Percentiles rank a stretch among this genome's conserved stretches.
phyloP scores from a whole-genome alignment of 2,329 filamentous ascomycete genomes.

The Hypoxylon sp. region DNA sequence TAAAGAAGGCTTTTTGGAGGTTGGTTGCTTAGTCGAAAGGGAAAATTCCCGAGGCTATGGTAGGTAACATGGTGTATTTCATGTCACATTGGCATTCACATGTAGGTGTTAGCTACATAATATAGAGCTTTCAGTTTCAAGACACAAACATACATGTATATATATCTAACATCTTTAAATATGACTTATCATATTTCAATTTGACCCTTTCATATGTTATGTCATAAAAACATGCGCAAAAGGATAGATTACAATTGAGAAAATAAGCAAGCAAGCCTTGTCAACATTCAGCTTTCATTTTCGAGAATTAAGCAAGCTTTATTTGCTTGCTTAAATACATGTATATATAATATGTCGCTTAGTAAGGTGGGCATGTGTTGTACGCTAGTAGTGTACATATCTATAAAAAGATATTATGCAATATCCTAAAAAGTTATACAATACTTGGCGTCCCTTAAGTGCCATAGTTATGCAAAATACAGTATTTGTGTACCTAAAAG shows the following conservation, averaged over 20 bases:
- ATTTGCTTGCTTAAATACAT: not conserved
- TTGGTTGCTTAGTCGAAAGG: conserved; percentile 5
- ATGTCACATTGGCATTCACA: conserved; percentile 3
- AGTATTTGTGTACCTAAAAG: conserved; percentile 33
- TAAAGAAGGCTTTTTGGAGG: not conserved
- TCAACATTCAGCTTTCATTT: not conserved
- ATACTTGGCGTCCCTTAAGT: conserved; percentile 10
- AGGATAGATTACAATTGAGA: conserved; percentile 1
- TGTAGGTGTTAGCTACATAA: not conserved
- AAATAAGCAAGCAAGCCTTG: conserved; percentile 5
- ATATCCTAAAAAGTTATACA: conserved; percentile 25
- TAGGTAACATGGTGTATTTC: conserved; percentile 18
- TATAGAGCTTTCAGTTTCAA: not conserved
- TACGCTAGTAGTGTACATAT: not conserved
- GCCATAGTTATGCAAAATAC: conserved; percentile 20
- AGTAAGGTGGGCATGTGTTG: not conserved
- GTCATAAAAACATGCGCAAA: not conserved
- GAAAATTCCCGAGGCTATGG: not conserved
- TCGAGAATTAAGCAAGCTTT: conserved; percentile 5
- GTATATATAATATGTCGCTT: not conserved
- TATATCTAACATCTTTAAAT: conserved; percentile 4
- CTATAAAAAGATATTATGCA: conserved; percentile 27
- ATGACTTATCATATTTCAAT: conserved; percentile 22
- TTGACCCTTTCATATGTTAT: not conserved
- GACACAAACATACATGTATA: not conserved